These are phyloP conservation scores for Collybia nuda DNA, from an alignment of 768 basidiomycete species.

Conservation along the genomic window DNA sequence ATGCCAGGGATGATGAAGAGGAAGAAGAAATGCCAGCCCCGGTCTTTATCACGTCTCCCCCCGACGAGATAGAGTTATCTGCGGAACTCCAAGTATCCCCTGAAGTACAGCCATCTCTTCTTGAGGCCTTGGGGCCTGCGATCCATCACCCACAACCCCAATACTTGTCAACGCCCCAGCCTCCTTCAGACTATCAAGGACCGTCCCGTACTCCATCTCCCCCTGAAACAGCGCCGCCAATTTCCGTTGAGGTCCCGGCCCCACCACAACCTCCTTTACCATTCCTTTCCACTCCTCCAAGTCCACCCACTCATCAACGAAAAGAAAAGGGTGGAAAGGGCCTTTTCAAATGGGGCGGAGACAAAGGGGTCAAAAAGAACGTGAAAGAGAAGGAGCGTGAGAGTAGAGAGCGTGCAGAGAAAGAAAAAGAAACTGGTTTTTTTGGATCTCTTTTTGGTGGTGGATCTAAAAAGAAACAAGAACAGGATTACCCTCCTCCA, in stretches of 20 bases:
- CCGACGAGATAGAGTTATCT: constrained; percentile 17
- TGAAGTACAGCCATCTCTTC: constrained; percentile 30
- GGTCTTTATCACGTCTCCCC: constrained; percentile 29
- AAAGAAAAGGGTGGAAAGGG: constrained; percentile 78
- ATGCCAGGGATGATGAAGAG: constrained; percentile 59
- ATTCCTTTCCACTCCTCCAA: constrained; percentile 26
- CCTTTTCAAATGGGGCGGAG: constrained; percentile 68
- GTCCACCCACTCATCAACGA: constrained; percentile 39
- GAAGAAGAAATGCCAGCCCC: constrained; percentile 33
- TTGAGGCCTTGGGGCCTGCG: constrained; percentile 36
- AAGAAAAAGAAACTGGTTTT: constrained; percentile 76
- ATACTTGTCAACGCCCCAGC: constrained; percentile 42
- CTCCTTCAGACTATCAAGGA: constrained; percentile 30
- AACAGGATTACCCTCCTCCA: constrained; percentile 40
- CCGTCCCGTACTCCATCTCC: constrained; percentile 66
- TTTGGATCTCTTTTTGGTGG: constrained; percentile 90
- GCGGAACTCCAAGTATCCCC: constrained; percentile 15
- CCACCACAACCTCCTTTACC: constrained; percentile 28
- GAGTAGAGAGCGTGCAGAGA: constrained; percentile 27
- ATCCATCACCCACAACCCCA: constrained; percentile 73
- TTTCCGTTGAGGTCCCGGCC: constrained; percentile 22
- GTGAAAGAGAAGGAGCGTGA: constrained; percentile 15
- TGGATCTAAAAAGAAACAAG: constrained; percentile 84
- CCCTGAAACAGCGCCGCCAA: constrained; percentile 27
- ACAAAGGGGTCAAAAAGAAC: constrained; percentile 60